Percentiles rank a stretch among this genome's conserved stretches.
Evolutionary conservation across 1,284 basidiomycete species (phyloP).

Genomic region (Microstroma glucosiphilum): DNA sequence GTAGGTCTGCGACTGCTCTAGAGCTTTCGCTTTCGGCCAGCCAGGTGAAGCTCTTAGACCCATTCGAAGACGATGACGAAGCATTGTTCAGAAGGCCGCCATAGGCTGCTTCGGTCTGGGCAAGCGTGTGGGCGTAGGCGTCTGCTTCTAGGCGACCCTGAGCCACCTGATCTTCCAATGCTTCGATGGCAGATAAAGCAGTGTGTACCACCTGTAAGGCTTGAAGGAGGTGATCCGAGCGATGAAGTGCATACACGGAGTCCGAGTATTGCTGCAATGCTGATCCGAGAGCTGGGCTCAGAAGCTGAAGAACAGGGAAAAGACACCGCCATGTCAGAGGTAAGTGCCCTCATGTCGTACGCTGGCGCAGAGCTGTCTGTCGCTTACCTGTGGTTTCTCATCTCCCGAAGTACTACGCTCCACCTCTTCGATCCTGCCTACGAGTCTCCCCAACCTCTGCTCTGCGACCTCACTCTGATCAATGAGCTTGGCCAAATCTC

Average conservation of each 20-base stretch:
- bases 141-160: conserved; percentile 2
- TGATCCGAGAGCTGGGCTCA: background rate
- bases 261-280: background rate
- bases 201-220: background rate
- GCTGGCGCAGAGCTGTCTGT: background rate
- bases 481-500: background rate
- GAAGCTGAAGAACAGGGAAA: background rate
- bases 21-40: background rate
- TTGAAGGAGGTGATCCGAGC: background rate
- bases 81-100: background rate
- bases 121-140: background rate
- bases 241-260: background rate
- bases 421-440: too few relatives aligned
- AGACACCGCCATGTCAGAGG: too few relatives aligned
- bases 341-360: background rate
- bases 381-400: background rate
- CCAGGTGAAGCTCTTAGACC: background rate
- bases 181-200: background rate
- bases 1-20: background rate
- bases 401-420: too few relatives aligned
- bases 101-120: background rate
- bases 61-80: background rate
- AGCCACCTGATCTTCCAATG: background rate
- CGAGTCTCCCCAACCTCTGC: too few relatives aligned
- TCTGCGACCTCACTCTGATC: background rate